These are phyloP conservation scores for Dioscorea zingiberensis DNA, from an alignment of 106 monocot genomes.

Conservation along the genomic window DNA sequence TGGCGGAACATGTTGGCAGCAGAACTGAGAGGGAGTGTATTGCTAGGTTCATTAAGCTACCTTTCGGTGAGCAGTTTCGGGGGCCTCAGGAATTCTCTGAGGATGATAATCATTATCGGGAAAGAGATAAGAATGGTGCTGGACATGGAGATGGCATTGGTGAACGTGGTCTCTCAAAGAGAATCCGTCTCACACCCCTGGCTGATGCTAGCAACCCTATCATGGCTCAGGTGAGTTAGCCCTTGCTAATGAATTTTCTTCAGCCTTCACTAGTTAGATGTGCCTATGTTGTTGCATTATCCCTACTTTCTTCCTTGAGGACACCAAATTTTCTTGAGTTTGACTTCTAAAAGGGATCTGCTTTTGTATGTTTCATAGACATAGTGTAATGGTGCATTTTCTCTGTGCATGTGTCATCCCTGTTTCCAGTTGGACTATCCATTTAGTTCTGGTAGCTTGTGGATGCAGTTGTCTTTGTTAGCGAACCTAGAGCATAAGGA, in stretches of 20 bases:
- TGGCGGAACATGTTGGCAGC: slow-evolving; percentile 78
- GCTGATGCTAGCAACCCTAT: slow-evolving; percentile 96
- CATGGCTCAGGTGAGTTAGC: slow-evolving; percentile 78
- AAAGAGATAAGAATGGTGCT: slow-evolving; percentile 6
- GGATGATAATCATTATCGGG: background rate
- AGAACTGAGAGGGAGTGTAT: slow-evolving; percentile 82
- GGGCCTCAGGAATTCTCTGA: slow-evolving; percentile 24
- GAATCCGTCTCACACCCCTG: slow-evolving; percentile 59
- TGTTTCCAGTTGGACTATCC: too few relatives aligned
- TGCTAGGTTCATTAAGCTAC: slow-evolving; percentile 69
- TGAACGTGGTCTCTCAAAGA: slow-evolving; percentile 21
- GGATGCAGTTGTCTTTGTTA: too few relatives aligned
- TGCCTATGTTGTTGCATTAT: too few relatives aligned
- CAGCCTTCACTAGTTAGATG: too few relatives aligned
- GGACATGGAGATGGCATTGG: slow-evolving; percentile 16
- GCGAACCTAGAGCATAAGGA: too few relatives aligned
- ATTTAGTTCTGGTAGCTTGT: too few relatives aligned
- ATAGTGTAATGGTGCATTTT: too few relatives aligned
- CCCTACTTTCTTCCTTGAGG: too few relatives aligned
- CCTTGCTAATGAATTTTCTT: slow-evolving; percentile 3
- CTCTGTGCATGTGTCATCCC: too few relatives aligned
- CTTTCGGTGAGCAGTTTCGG: slow-evolving; percentile 91
- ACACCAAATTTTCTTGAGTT: too few relatives aligned
- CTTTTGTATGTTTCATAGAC: too few relatives aligned
- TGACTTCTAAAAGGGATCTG: too few relatives aligned